phyloP scores from a whole-genome alignment of 345 rosid genomes.

The Aquilaria sinensis region DNA sequence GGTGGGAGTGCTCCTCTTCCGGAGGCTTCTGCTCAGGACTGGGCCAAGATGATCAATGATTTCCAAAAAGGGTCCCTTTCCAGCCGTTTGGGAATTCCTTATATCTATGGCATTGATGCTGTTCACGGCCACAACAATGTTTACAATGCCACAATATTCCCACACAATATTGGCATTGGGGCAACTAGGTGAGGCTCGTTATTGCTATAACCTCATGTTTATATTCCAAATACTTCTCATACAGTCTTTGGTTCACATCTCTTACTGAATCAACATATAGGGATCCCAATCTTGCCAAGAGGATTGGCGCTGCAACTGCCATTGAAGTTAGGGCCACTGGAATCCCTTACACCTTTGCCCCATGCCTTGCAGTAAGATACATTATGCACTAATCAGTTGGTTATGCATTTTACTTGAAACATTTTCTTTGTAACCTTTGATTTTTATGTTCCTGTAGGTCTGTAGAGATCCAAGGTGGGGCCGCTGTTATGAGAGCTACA shows the following conservation, averaged over 20 bases:
- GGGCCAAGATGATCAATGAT: slow-evolving; percentile 72
- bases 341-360: slow-evolving; percentile 88
- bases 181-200: slow-evolving; percentile 64
- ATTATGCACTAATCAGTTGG: not conserved
- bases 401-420: not conserved
- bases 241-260: slow-evolving; percentile 3
- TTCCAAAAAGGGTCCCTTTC: slow-evolving; percentile 66
- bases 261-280: slow-evolving; percentile 25
- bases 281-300: slow-evolving; percentile 80
- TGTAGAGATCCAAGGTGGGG: slow-evolving; percentile 99
- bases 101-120: slow-evolving; percentile 93
- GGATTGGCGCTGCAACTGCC: slow-evolving; percentile 95
- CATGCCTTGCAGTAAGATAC: slow-evolving; percentile 81
- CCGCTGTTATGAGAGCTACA: slow-evolving; percentile 92
- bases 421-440: slow-evolving; percentile 10
- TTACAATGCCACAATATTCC: slow-evolving; percentile 81
- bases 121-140: slow-evolving; percentile 95
- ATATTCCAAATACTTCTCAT: not conserved
- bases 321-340: slow-evolving; percentile 98
- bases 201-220: not conserved
- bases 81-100: slow-evolving; percentile 80
- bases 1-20: slow-evolving; percentile 82
- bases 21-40: slow-evolving; percentile 59
- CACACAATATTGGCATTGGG: slow-evolving; percentile 89
- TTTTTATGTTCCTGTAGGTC: slow-evolving; percentile 40